Evolutionary conservation across 2,329 filamentous ascomycete species (phyloP), one percentile per base, ranked within the genome.

Genomic region (Cercospora zeae-maydis): DNA sequence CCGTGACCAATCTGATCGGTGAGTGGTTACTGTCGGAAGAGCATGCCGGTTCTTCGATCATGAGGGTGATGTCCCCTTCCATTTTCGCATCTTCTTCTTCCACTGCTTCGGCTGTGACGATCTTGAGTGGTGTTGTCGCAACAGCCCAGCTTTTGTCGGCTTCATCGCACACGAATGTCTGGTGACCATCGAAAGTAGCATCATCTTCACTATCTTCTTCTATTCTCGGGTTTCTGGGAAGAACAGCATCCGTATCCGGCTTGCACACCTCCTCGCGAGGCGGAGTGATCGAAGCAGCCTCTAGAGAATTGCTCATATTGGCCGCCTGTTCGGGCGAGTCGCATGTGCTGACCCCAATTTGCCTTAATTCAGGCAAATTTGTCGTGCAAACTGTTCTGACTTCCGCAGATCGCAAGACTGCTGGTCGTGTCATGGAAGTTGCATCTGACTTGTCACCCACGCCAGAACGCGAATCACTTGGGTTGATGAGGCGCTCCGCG

Each of bases 231-330:
- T 27, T 21, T 2, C 7, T n/a, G 33, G 33, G 33, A 4, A 16
- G 21, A 6, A 30, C 21, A 19, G 16, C 24, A 21, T 19, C 33
- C n/a, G 42, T 11, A 19, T 30, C 2, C 7, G 37, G 9, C 16
- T 58, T 37, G n/a, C 8, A 5, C 30, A 19, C 39, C 16, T 47
- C 37, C 45, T 37, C 45, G 19, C 11, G 10, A 31, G 8, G 34
- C 21, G 36, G 31, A 6, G 7, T 13, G 14, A 61, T 30, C 13
- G 58, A 34, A n/a, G 58, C 42, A 9, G 30, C 27, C 53, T 75
- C 71, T 47, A 75, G 61, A 61, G 72, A 73, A 31, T 75, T 72
- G 58, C 69, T 73, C 19, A 74, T 49, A 37, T 72, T 68, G 21
- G 73, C 62, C 1, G 69, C 71, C 1, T 66, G 54, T 47, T 71